phyloP scores from a whole-genome alignment of 2,329 filamentous ascomycete genomes.

The Lecanicillium sp. region DNA sequence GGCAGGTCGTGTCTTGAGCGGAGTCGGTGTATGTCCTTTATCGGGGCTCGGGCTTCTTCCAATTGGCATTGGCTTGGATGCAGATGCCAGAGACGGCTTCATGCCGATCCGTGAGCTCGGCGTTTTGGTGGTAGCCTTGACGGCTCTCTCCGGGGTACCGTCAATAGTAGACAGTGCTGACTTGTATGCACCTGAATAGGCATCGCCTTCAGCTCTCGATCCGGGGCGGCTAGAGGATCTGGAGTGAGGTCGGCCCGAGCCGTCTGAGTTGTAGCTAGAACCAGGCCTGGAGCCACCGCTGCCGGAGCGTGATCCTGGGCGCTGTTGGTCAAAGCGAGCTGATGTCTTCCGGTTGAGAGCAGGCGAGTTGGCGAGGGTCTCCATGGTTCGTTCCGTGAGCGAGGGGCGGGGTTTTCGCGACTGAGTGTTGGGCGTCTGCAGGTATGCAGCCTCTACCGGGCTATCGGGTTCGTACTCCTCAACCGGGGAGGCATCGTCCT shows the following conservation, averaged over 20 bases:
- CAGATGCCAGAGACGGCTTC: slow-evolving; percentile 18
- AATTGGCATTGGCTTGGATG: slow-evolving; percentile 21
- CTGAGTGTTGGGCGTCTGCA: slow-evolving; percentile 20
- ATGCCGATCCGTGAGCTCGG: slow-evolving; percentile 22
- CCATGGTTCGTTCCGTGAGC: slow-evolving; percentile 76
- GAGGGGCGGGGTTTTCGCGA: slow-evolving; percentile 43
- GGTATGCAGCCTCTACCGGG: slow-evolving; percentile 1
- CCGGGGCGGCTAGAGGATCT: slow-evolving; percentile 48
- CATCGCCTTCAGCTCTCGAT: slow-evolving; percentile 46
- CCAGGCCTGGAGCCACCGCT: slow-evolving; percentile 43
- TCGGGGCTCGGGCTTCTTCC: slow-evolving; percentile 34
- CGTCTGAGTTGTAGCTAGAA: slow-evolving; percentile 58
- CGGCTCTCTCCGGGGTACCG: slow-evolving; percentile 36
- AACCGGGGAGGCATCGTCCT: slow-evolving; percentile 14
- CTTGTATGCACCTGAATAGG: slow-evolving; percentile 39
- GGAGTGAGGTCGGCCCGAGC: slow-evolving; percentile 45
- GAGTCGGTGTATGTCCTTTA: slow-evolving; percentile 24
- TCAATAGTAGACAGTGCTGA: slow-evolving; percentile 37
- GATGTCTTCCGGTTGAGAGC: slow-evolving; percentile 60
- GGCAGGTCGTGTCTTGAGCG: slow-evolving; percentile 36
- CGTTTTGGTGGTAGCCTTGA: slow-evolving; percentile 18
- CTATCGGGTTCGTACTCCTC: not conserved
- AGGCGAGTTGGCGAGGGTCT: slow-evolving; percentile 76
- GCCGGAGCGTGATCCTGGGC: slow-evolving; percentile 44
- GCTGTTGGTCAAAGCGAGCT: slow-evolving; percentile 65